Percentiles rank a stretch among this genome's conserved stretches.
Evolutionary conservation across 1,284 basidiomycete species (phyloP).

Genomic region (Trametes polyzona): DNA sequence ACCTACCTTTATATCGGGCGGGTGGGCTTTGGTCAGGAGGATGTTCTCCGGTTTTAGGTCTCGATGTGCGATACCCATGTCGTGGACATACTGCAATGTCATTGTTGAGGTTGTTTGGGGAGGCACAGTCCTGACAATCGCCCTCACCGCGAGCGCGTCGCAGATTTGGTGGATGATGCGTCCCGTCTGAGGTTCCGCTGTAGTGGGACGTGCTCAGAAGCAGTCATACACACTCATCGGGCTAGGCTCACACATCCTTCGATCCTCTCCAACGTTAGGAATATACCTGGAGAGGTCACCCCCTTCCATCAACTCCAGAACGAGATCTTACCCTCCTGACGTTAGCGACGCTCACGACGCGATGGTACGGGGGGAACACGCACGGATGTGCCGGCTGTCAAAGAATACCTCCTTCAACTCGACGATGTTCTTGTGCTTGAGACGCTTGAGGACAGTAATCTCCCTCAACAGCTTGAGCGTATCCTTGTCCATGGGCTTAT

Average conservation of each 20-base stretch:
- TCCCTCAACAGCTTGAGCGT: conserved; percentile 43
- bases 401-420: conserved; percentile 78
- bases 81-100: conserved; percentile 80
- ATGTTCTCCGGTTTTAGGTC: conserved; percentile 94
- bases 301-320: conserved; percentile 19
- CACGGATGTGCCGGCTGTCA: conserved; percentile 66
- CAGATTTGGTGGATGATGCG: conserved; percentile 79
- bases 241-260: conserved; percentile 61
- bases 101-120: too few species aligned
- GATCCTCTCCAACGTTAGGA: conserved; percentile 37
- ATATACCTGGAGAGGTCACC: conserved; percentile 66
- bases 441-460: conserved; percentile 74
- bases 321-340: conserved; percentile 5
- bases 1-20: conserved; percentile 79
- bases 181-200: conserved; percentile 59
- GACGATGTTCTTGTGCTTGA: conserved; percentile 83
- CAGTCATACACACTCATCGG: background rate
- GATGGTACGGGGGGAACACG: conserved; percentile 28
- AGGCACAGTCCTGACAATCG: too few species aligned
- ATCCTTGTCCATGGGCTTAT: background rate
- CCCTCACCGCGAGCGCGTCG: conserved; percentile 66
- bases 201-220: background rate
- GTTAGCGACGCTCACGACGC: background rate
- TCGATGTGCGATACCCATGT: conserved; percentile 78
- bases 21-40: conserved; percentile 65